Conservation (phyloP, 495 filamentous ascomycete species). For the Elasticomyces elasticus region DNA sequence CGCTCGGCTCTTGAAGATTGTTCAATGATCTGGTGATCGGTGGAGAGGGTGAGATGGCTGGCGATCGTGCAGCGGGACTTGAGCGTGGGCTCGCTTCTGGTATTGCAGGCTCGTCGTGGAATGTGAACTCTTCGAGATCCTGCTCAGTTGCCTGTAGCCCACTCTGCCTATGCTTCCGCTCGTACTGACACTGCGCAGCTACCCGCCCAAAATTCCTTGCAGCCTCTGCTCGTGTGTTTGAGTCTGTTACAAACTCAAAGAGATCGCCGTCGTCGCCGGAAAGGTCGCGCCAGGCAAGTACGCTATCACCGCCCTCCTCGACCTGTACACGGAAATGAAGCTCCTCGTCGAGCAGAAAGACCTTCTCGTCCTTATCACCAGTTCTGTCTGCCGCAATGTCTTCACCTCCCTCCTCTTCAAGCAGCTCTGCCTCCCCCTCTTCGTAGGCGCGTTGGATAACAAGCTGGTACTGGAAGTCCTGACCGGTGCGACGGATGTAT, state of each 20-base stretch:
- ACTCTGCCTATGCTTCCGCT: constrained; percentile 76
- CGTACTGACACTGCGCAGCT: constrained; percentile 90
- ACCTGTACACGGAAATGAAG: constrained; percentile 80
- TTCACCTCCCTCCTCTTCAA: constrained; percentile 72
- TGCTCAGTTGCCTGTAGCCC: constrained; percentile 69
- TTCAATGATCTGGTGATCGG: constrained; percentile 16
- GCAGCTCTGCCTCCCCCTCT: constrained; percentile 87
- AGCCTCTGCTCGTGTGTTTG: constrained; percentile 54
- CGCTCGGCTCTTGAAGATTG: constrained; percentile 19
- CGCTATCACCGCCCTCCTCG: constrained; percentile 58
- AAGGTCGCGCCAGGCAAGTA: constrained; percentile 89
- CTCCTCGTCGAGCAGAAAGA: constrained; percentile 82
- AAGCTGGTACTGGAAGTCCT: constrained; percentile 93
- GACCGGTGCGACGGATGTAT: constrained; percentile 80
- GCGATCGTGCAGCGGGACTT: constrained; percentile 44
- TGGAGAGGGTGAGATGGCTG: constrained; percentile 25
- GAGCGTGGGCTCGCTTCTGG: constrained; percentile 70
- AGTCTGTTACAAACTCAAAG: constrained; percentile 92
- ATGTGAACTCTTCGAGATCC: constrained; percentile 73
- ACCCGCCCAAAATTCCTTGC: constrained; percentile 73
- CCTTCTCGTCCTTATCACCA: constrained; percentile 88
- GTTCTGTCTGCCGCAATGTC: constrained; percentile 48
- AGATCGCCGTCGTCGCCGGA: constrained; percentile 89
- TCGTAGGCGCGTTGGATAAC: constrained; percentile 94
- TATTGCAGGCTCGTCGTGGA: constrained; percentile 66